A percentile compares a stretch with the other conserved stretches of the same genome.
Conservation (phyloP, 2,329 filamentous ascomycete species). For the Hortaea werneckii region DNA sequence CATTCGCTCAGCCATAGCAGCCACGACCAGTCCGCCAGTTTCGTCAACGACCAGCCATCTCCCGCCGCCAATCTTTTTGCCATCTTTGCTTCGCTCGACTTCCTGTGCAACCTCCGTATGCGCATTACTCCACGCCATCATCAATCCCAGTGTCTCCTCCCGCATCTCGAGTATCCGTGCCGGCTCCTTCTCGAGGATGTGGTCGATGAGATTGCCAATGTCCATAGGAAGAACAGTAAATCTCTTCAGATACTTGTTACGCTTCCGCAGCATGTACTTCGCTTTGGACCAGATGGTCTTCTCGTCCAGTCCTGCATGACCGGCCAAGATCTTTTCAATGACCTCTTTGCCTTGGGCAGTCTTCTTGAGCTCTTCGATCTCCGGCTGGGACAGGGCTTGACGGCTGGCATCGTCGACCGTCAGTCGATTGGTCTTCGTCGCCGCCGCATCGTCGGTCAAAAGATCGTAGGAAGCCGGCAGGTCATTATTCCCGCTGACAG, state of each 20-base stretch:
- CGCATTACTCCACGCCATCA: slow-evolving; percentile 84
- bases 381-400: slow-evolving; percentile 64
- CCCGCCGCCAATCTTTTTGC: slow-evolving; percentile 37
- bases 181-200: slow-evolving; percentile 70
- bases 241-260: slow-evolving; percentile 81
- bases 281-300: slow-evolving; percentile 90
- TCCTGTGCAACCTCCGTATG: slow-evolving; percentile 52
- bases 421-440: slow-evolving; percentile 53
- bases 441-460: slow-evolving; percentile 26
- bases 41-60: slow-evolving; percentile 81
- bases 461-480: slow-evolving; percentile 32
- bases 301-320: slow-evolving; percentile 80
- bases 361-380: slow-evolving; percentile 62
- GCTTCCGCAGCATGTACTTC: slow-evolving; percentile 92
- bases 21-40: slow-evolving; percentile 70
- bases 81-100: slow-evolving; percentile 8
- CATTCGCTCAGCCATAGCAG: slow-evolving; percentile 80
- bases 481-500: slow-evolving; percentile 14
- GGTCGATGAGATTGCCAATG: slow-evolving; percentile 63
- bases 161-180: slow-evolving; percentile 74
- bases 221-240: slow-evolving; percentile 82
- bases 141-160: slow-evolving; percentile 69
- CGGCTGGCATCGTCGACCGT: slow-evolving; percentile 54
- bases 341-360: slow-evolving; percentile 72
- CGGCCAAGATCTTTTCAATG: slow-evolving; percentile 83